Base-by-base conservation (phyloP, 108 stramenopile species). In the Fragilariopsis cylindrus region DNA sequence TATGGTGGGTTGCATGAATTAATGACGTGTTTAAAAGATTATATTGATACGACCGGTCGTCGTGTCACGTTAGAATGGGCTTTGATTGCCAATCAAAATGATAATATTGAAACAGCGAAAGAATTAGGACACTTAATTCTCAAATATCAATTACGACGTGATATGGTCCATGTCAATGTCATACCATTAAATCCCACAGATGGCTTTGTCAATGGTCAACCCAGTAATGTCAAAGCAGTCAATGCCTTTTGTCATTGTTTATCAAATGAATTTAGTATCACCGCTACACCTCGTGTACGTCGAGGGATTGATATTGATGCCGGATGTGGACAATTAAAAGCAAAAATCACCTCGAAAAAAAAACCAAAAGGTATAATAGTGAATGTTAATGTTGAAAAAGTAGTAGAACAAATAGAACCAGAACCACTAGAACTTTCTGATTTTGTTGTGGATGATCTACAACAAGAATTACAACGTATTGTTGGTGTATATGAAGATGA, bases 221-320 rank as follows among this genome's bases (percentile, higher is more conserved):
- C 91, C 0, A 80, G 83, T 5, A 81, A 78, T 2, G 75, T 84
- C 44, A 48, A 71, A 42, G 81, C 77, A 48, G 94, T 95, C 67
- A 71, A 90, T 41, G 81, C 76, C 15, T 95, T 97, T 84, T 81
- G 85, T 4, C 70, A 77, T 9, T 88, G 89, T 42, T 67, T 96
- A 69, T 79, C 86, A 75, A 75, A 81, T 21, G 84, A 89, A 42
- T 94, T 87, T 74, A 82, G 92, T 0, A 76, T 96, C 19, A 58
- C 82, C 47, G 84, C 88, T 43, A 96, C 96, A n/a, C 88, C 90
- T 5, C 84, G 97, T 49, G 95, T 97, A 63, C 87, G 98, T 64
- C 80, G 98, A 13, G 98, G 98, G 9, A 97, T 99, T 72, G 98
- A 99, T 84, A 98, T 99, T 70, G 88, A 98, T 75, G 98, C 98